Conservation (phyloP, 306 rosid species). For the Quercus aquifolioides region DNA sequence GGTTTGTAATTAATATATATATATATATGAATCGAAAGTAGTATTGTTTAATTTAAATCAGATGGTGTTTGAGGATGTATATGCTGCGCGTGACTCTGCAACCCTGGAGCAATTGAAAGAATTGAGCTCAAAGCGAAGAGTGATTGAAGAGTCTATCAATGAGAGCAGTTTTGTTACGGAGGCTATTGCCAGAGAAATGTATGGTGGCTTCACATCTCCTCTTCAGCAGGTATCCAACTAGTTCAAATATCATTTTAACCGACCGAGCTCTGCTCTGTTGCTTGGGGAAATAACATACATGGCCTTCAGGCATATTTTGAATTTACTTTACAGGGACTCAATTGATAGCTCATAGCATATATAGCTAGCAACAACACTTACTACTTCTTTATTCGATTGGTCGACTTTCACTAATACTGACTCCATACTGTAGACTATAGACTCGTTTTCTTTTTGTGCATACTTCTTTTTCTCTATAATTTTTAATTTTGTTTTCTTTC, state of each 20-base stretch:
- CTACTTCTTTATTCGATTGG: too few species aligned
- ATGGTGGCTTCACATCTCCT: constrained; percentile 67
- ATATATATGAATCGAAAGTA: background rate
- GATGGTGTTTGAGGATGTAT: constrained; percentile 71
- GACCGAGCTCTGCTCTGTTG: too few species aligned
- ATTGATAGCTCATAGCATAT: too few species aligned
- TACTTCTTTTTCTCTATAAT: too few species aligned
- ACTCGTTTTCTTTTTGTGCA: too few species aligned
- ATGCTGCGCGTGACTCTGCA: constrained; percentile 50
- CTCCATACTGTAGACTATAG: background rate
- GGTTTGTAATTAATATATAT: background rate
- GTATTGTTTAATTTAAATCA: constrained; percentile 1
- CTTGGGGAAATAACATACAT: too few species aligned
- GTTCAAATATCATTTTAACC: background rate
- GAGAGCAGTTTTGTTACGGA: constrained; percentile 57
- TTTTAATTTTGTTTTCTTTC: too few species aligned
- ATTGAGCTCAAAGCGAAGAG: constrained; percentile 71
- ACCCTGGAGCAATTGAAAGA: constrained; percentile 83
- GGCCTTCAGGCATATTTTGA: too few species aligned
- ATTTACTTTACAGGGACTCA: too few species aligned
- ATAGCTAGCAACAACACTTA: too few species aligned
- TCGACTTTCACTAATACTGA: background rate
- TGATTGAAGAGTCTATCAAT: constrained; percentile 58
- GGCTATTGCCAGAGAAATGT: constrained; percentile 81
- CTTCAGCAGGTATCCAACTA: constrained; percentile 49